phyloP scores from a whole-genome alignment of 257 asterid species.

The Solanum boliviense region DNA sequence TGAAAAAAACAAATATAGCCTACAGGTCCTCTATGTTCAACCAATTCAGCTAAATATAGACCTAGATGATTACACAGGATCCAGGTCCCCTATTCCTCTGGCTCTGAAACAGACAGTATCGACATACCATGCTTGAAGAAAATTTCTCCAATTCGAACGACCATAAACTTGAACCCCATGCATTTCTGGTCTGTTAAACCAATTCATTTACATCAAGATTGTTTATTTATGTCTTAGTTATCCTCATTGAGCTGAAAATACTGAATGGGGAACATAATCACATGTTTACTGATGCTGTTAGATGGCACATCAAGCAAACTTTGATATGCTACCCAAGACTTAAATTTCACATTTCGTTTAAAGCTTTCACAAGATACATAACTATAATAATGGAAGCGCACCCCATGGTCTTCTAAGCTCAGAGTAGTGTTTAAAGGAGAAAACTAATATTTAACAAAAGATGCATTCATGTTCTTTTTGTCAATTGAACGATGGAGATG shows the following conservation, averaged over 20 bases:
- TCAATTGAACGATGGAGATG: background rate
- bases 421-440: background rate
- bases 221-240: background rate
- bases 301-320: background rate
- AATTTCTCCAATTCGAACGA: background rate
- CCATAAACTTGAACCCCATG: background rate
- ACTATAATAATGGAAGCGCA: background rate
- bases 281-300: background rate
- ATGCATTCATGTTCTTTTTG: background rate
- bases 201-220: background rate
- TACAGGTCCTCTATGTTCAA: background rate
- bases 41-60: background rate
- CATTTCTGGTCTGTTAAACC: background rate
- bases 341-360: background rate
- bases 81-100: background rate
- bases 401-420: background rate
- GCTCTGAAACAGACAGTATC: background rate
- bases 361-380: background rate
- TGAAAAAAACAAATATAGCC: background rate
- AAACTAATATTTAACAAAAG: background rate
- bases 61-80: background rate
- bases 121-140: background rate
- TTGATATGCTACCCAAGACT: background rate
- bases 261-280: background rate
- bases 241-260: background rate